Evolutionary conservation across 2,329 filamentous ascomycete genomes (phyloP).

Genomic region (Pseudogymnoascus sp.): DNA sequence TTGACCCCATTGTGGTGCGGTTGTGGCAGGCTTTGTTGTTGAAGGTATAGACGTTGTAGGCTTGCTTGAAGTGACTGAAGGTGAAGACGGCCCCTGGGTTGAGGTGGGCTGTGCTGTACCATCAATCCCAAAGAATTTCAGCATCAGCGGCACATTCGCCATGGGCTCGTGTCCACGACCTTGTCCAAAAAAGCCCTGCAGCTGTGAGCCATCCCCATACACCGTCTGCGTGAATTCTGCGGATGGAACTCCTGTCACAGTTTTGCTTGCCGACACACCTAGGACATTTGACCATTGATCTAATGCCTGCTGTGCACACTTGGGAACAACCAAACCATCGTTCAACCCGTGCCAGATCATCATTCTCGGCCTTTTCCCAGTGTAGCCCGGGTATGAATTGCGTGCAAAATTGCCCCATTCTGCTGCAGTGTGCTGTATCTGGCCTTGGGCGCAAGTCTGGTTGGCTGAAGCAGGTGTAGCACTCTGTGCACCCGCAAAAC

Average conservation of each 20-base stretch:
- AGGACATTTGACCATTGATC: slow-evolving; percentile 41
- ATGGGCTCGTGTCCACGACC: too few species aligned
- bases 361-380: slow-evolving; percentile 32
- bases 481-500: slow-evolving; percentile 33
- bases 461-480: slow-evolving; percentile 42
- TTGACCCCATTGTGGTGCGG: too few species aligned
- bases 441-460: slow-evolving; percentile 37
- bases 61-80: too few species aligned
- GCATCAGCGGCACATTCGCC: too few species aligned
- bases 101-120: too few species aligned
- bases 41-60: too few species aligned
- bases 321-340: slow-evolving; percentile 29
- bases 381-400: slow-evolving; percentile 29
- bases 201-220: too few species aligned
- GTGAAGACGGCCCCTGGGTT: neutral
- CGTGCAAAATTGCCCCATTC: slow-evolving; percentile 40
- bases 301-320: slow-evolving; percentile 34
- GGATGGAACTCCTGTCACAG: slow-evolving; percentile 19
- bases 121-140: too few species aligned
- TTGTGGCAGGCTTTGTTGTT: too few species aligned
- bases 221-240: too few species aligned
- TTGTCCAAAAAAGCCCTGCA: too few species aligned
- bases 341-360: slow-evolving; percentile 30
- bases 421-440: slow-evolving; percentile 23
- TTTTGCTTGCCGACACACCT: slow-evolving; percentile 24